Percentiles rank a stretch among this genome's conserved stretches.
Evolutionary conservation across 192 early-diverging fungal genomes (phyloP).

Genomic region (Podila minutissima): DNA sequence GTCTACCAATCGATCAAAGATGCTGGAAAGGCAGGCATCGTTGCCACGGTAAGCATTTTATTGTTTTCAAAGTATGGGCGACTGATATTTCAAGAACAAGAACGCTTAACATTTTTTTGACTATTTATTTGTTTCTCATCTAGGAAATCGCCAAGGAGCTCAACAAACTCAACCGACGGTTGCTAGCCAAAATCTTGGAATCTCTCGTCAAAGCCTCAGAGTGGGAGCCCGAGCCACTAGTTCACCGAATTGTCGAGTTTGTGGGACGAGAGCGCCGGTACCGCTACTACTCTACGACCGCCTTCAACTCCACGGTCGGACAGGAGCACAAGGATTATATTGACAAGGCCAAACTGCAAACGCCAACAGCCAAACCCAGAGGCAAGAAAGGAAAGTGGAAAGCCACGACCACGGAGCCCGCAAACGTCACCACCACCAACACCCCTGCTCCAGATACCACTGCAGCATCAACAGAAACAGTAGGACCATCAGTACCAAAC

Average conservation of each 20-base stretch:
- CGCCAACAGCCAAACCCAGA: neutral
- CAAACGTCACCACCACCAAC: neutral
- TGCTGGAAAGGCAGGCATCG: conserved; percentile 61
- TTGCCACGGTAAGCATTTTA: conserved; percentile 50
- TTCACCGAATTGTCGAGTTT: conserved; percentile 65
- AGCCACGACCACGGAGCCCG: neutral
- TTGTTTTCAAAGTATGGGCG: neutral
- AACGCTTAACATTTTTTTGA: neutral
- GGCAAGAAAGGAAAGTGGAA: neutral
- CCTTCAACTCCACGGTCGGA: conserved; percentile 26
- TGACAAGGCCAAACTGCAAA: conserved; percentile 9
- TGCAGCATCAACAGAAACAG: neutral
- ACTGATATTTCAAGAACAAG: neutral
- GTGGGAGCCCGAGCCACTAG: conserved; percentile 25
- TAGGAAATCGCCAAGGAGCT: conserved; percentile 60
- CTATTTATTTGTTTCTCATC: neutral
- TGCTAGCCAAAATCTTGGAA: conserved; percentile 62
- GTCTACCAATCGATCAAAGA: conserved; percentile 65
- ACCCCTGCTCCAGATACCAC: neutral
- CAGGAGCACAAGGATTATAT: conserved; percentile 39
- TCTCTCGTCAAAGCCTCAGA: conserved; percentile 52
- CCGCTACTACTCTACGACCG: conserved; percentile 64
- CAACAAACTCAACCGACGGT: conserved; percentile 56
- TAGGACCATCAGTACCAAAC: too few relatives aligned
- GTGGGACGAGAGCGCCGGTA: conserved; percentile 70